Conservation (phyloP, 1,139 yeast species). For the Lodderomyces pseudojiufengensis region DNA sequence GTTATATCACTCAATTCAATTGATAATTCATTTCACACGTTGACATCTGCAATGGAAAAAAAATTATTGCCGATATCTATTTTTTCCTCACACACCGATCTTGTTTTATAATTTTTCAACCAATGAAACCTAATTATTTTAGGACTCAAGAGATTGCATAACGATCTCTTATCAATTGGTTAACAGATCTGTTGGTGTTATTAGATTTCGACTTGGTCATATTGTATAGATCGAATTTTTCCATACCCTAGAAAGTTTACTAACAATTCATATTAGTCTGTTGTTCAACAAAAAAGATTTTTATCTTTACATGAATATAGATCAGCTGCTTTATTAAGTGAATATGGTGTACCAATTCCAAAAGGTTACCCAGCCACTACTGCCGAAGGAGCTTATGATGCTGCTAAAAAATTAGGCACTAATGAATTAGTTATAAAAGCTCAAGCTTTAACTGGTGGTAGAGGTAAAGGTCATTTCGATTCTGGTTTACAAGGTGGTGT, state of each 20-base stretch:
- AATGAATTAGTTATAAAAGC: slow-evolving; percentile 93
- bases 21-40: too few species aligned
- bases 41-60: background rate
- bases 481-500: slow-evolving; percentile 97
- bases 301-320: slow-evolving; percentile 94
- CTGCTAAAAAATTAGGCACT: slow-evolving; percentile 63
- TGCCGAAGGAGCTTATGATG: slow-evolving; percentile 79
- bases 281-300: slow-evolving; percentile 51
- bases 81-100: background rate
- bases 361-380: slow-evolving; percentile 88
- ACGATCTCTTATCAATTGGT: too few species aligned
- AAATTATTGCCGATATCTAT: background rate
- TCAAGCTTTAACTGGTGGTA: slow-evolving; percentile 98
- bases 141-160: too few species aligned
- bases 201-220: too few species aligned
- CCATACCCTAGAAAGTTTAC: too few species aligned
- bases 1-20: too few species aligned
- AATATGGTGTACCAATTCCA: slow-evolving; percentile 89
- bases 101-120: slow-evolving; percentile 4
- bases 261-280: slow-evolving; percentile 13
- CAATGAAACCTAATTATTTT: background rate
- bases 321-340: slow-evolving; percentile 80
- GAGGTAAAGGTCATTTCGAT: slow-evolving; percentile 98
- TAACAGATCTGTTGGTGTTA: too few species aligned
- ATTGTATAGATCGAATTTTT: too few species aligned